Percentiles rank a stretch among this genome's conserved stretches.
Evolutionary conservation across 352 stramenopile genomes (phyloP).

Genomic region (Globisporangium middletonii): DNA sequence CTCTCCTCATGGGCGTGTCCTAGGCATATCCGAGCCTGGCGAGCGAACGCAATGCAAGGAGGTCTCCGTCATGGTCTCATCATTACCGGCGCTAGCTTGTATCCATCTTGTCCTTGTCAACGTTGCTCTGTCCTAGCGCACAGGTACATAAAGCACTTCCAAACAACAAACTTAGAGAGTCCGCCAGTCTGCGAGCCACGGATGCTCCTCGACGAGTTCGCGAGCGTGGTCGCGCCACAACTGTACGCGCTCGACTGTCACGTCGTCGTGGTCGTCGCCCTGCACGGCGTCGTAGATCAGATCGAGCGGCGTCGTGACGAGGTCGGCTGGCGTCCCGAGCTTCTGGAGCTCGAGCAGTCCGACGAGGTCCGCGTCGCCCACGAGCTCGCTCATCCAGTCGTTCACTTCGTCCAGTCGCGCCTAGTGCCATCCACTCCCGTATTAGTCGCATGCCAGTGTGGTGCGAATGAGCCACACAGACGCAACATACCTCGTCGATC

Average conservation of each 20-base stretch:
- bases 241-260: conserved; percentile 30
- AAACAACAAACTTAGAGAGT: conserved; percentile 34
- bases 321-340: conserved; percentile 72
- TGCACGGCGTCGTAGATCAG: conserved; percentile 45
- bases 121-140: no score
- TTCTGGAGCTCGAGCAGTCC: conserved; percentile 63
- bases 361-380: conserved; percentile 42
- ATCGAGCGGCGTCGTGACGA: conserved; percentile 62
- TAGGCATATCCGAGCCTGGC: no score
- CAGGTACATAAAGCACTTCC: no score
- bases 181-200: conserved; percentile 78
- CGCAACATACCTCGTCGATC: conserved; percentile 46
- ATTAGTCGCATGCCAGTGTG: not conserved
- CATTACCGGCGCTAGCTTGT: no score
- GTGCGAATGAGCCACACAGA: not conserved
- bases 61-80: no score
- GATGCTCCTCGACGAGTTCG: conserved; percentile 26
- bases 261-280: conserved; percentile 3
- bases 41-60: no score
- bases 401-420: conserved; percentile 77
- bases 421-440: conserved; percentile 16
- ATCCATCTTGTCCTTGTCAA: no score
- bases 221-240: conserved; percentile 47
- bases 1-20: no score
- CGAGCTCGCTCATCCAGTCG: conserved; percentile 67